phyloP scores from a whole-genome alignment of 2,329 filamentous ascomycete genomes.

The Calonectria fujianensis region DNA sequence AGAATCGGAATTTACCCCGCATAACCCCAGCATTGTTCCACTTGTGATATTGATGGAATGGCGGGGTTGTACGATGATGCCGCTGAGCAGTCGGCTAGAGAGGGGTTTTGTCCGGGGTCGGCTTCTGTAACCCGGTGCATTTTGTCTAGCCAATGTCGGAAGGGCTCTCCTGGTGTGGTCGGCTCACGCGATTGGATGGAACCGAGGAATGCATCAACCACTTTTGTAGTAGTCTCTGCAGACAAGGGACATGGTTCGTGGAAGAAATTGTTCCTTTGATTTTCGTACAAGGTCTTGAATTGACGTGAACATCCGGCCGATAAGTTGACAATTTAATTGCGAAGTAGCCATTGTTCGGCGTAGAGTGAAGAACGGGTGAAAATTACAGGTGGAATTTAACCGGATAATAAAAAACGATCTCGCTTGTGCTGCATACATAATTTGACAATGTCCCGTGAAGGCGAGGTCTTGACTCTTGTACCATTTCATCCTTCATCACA shows the following conservation, averaged over 20 bases:
- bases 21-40: constrained; percentile 15
- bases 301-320: constrained; percentile 2
- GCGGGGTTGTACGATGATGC: constrained; percentile 18
- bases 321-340: constrained; percentile 4
- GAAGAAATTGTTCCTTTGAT: constrained; percentile 8
- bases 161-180: neutral
- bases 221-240: neutral
- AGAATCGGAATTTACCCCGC: constrained; percentile 8
- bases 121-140: neutral
- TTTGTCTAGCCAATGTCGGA: neutral
- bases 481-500: no score
- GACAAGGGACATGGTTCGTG: constrained; percentile 5
- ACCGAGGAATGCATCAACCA: neutral
- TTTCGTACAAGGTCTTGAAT: constrained; percentile 3
- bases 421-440: constrained; percentile 6
- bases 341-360: neutral
- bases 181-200: neutral
- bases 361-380: neutral
- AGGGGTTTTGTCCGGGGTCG: constrained; percentile 15
- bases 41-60: constrained; percentile 2
- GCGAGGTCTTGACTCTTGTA: no score
- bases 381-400: constrained; percentile 24
- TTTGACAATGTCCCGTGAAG: neutral
- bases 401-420: neutral
- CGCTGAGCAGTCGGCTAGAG: neutral